phyloP scores from a whole-genome alignment of 2,329 filamentous ascomycete species.

The Triangularia setosa region DNA sequence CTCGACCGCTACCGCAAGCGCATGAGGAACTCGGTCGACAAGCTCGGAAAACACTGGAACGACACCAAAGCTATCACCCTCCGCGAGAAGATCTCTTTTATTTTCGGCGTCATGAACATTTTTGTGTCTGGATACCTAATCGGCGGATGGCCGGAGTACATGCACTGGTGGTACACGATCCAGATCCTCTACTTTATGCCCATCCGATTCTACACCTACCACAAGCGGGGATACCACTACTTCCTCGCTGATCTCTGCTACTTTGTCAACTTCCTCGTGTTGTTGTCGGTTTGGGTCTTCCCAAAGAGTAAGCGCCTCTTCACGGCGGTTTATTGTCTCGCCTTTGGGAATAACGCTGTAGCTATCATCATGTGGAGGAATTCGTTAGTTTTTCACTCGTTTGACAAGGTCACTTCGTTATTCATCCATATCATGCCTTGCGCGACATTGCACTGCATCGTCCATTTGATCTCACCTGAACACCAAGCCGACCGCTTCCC shows the following conservation, averaged over 20 bases:
- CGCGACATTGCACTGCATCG: conserved; percentile 84
- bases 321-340: conserved; percentile 85
- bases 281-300: conserved; percentile 85
- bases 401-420: conserved; percentile 97
- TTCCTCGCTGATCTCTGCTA: conserved; percentile 97
- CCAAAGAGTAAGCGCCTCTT: conserved; percentile 87
- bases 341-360: conserved; percentile 93
- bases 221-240: conserved; percentile 89
- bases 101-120: conserved; percentile 93
- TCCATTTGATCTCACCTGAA: conserved; percentile 70
- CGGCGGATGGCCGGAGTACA: conserved; percentile 77
- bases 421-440: conserved; percentile 99
- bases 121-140: conserved; percentile 95
- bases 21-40: conserved; percentile 86
- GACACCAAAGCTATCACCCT: conserved; percentile 83
- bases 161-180: conserved; percentile 87
- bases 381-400: conserved; percentile 94
- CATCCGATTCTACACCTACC: conserved; percentile 87
- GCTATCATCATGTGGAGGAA: conserved; percentile 99
- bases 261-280: conserved; percentile 86
- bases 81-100: conserved; percentile 93
- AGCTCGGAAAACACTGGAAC: conserved; percentile 79
- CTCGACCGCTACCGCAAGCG: conserved; percentile 84
- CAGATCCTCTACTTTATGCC: conserved; percentile 97
- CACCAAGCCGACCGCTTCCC: conserved; percentile 70